Evolutionary conservation across 1,139 yeast genomes (phyloP), one percentile per base, ranked within the genome.

Genomic region (Debaryomyces sp.): DNA sequence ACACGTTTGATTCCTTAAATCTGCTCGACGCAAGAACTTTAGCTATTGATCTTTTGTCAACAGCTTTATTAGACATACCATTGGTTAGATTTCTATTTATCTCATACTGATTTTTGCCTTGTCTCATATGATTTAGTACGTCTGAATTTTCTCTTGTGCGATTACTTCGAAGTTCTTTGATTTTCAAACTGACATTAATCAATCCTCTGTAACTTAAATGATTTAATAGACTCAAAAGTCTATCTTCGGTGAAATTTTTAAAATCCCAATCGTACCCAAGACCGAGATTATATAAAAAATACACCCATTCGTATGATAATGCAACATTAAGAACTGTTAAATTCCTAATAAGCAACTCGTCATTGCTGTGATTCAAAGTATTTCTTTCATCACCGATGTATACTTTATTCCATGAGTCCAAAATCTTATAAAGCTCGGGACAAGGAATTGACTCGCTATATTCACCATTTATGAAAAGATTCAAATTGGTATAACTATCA

Each of bases 371-470:
- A 7, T 12, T 10, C 4, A 18, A 24, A 10, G 12, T 8, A 6
- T 41, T 49, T 3, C 10, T 22, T 6, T 41, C 36, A 18, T 59
- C 57, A 2, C 79, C 77, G 30, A 76, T 61, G 46, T 72, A 71
- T 0, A 75, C 45, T 49, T 75, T 75, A 53, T 73, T 70, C 79
- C 79, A 76, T 5, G 54, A 54, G 10, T 61, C 59, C 1, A 70
- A 49, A 15, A 57, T 57, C 46, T 67, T 66, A 37, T 57, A 55
- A 5, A 75, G 55, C 15, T 68, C 70, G 1, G 78, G 72, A 47
- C 78, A 73, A 1, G 80, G 80, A 8, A 75, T 73, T 10, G 76
- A 71, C 52, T 76, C 81, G 41, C 75, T 66, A 50, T 73, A 73
- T 41, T 74, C 77, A 4, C 80, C 80, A 53, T 76, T 70, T 7